Conservation (phyloP, 2,329 filamentous ascomycete genomes). For the Hysterium pulicare region DNA sequence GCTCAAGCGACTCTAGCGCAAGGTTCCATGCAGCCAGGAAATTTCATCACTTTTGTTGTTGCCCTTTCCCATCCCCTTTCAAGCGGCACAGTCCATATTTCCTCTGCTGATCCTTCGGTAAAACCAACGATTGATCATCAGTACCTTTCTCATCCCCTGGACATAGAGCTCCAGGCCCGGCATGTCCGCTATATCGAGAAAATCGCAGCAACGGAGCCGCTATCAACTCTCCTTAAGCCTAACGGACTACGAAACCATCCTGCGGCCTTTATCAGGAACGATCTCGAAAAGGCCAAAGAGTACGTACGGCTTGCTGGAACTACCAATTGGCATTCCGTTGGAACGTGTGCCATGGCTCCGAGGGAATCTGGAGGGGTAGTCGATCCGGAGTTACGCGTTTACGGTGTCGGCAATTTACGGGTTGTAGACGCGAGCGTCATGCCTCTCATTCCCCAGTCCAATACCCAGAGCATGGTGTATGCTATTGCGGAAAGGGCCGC, state of each 20-base stretch:
- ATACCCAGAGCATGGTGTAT: constrained; percentile 1
- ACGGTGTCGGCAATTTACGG: constrained; percentile 11
- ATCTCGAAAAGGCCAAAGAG: constrained; percentile 16
- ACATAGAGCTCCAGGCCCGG: constrained; percentile 39
- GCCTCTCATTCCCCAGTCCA: constrained; percentile 3
- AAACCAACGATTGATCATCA: constrained; percentile 39
- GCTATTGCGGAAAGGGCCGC: constrained; percentile 5
- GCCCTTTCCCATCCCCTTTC: constrained; percentile 31
- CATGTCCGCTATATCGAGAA: constrained; percentile 33
- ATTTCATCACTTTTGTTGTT: constrained; percentile 11
- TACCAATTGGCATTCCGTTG: constrained; percentile 31
- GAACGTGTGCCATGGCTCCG: constrained; percentile 20
- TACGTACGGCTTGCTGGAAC: constrained; percentile 15
- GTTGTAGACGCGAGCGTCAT: constrained; percentile 14
- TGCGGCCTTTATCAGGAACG: constrained; percentile 6
- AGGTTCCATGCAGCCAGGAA: constrained; percentile 30
- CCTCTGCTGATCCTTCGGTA: constrained; percentile 26
- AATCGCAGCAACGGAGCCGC: constrained; percentile 29
- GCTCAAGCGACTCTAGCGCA: constrained; percentile 38
- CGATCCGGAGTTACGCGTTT: constrained; percentile 9
- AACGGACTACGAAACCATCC: constrained; percentile 16
- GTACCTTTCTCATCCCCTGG: constrained; percentile 42
- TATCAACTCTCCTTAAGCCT: constrained; percentile 31
- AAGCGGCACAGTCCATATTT: constrained; percentile 28
- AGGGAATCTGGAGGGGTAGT: constrained; percentile 8